These are phyloP conservation scores for Spathaspora passalidarum DNA, from an alignment of 805 yeast genomes.

Conservation along the genomic window DNA sequence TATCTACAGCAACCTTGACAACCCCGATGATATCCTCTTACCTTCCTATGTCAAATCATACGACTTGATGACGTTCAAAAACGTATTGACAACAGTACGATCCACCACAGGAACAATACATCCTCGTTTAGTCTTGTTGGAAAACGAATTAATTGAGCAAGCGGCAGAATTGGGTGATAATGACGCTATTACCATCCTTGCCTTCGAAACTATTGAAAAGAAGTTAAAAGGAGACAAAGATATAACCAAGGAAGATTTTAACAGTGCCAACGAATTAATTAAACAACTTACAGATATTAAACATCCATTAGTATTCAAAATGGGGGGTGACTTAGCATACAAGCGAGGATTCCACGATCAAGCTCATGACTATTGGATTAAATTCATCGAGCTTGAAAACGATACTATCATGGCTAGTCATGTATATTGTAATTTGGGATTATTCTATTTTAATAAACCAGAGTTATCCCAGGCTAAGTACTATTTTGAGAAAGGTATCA, in stretches of 20 bases:
- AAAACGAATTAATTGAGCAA: constrained; percentile 69
- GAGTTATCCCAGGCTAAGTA: constrained; percentile 50
- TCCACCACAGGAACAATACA: constrained; percentile 58
- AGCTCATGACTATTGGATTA: constrained; percentile 58
- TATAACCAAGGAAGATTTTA: constrained; percentile 48
- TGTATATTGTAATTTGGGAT: constrained; percentile 66
- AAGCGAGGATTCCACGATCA: constrained; percentile 44
- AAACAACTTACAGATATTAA: constrained; percentile 52
- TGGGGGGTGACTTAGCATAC: constrained; percentile 74
- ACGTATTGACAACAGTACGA: constrained; percentile 61
- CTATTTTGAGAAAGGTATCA: constrained; percentile 60
- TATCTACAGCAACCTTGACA: constrained; percentile 47
- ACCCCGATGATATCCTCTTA: constrained; percentile 31
- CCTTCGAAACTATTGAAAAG: constrained; percentile 57
- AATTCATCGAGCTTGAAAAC: constrained; percentile 54
- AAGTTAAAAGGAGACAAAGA: constrained; percentile 12
- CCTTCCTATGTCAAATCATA: constrained; percentile 50
- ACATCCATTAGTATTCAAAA: constrained; percentile 74
- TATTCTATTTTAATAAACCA: constrained; percentile 51
- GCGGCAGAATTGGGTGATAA: constrained; percentile 83
- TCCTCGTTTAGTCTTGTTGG: constrained; percentile 55
- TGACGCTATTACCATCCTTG: constrained; percentile 73
- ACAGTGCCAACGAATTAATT: constrained; percentile 61
- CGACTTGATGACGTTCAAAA: constrained; percentile 68
- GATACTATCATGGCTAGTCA: constrained; percentile 66